Base-by-base conservation (phyloP, 2,329 filamentous ascomycete species). In the Thelonectria discophora region DNA sequence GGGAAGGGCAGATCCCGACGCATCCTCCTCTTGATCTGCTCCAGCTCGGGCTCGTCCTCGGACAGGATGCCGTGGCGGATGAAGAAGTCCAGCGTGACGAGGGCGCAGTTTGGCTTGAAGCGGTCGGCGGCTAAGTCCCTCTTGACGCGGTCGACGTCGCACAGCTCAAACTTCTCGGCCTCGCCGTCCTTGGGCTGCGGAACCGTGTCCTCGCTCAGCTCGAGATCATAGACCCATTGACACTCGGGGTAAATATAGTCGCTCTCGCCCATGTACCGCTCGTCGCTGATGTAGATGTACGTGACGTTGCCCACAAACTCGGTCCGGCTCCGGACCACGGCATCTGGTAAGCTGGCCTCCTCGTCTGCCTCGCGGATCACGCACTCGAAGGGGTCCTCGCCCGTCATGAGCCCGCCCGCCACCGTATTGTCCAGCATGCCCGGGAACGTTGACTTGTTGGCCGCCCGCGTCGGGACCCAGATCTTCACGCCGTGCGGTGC, bases 341-440 rank as follows among this genome's bases (percentile, higher is more conserved):
- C 79, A 60, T 89, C 90, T 0, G 91, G 85, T 18, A 99, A 79
- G 39, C 88, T 91, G 1, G 95, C 96, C 75, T 99, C 95, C 78
- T 99, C 95, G 65, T 89, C 89, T 3, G 90, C 90, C 78, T 99
- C 95, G 55, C 94, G 87, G 18, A 97, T 84, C 54, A 97, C 80
- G 74, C 90, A 93, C 73, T 94, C 93, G 50, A 93, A 90, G 0
- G 92, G 90, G 20, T 84, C 84, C 75, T 97, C 94, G 13, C 89
- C 90, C 0, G 92, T 91, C 75, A 90, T 88, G 68, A 98, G 88
- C 0, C 79, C 86, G n/a, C 86, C 86, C 0, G 94, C 95, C 7
- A 97, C 95, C 1, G 93, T 93, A 76, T 98, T 99, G 77, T 99
- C 95, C 67, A 99, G 82, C 85, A 97, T 94, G n/a, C 90, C 86